A percentile compares a stretch with the other conserved stretches of the same genome.
phyloP scores from a whole-genome alignment of 2,329 filamentous ascomycete genomes.

The Trichoderma guizhouense region DNA sequence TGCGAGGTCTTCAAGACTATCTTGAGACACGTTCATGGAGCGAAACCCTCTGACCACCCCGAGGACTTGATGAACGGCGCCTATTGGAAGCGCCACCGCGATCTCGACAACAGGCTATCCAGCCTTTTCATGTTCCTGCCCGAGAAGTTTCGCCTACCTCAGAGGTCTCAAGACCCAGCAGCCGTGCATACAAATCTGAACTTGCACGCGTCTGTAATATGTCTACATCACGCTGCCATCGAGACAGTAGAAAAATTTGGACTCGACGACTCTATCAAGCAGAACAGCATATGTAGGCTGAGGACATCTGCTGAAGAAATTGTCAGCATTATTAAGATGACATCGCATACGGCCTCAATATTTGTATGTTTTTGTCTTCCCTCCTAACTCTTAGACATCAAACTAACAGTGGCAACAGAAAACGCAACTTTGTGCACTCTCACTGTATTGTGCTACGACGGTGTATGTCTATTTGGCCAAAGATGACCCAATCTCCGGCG shows the following conservation, averaged over 20 bases:
- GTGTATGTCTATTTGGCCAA: constrained; percentile 80
- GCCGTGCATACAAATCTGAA: constrained; percentile 84
- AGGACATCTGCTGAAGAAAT: constrained; percentile 81
- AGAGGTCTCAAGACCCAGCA: constrained; percentile 64
- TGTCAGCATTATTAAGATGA: constrained; percentile 75
- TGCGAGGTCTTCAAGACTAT: constrained; percentile 79
- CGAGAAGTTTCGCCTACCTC: constrained; percentile 67
- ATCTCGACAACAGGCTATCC: constrained; percentile 75
- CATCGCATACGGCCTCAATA: constrained; percentile 65
- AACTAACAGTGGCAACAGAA: constrained; percentile 25
- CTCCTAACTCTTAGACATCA: not conserved
- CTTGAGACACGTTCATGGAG: constrained; percentile 73
- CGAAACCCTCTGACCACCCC: constrained; percentile 65
- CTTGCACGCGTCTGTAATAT: constrained; percentile 83
- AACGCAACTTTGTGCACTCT: constrained; percentile 57
- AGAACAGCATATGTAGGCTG: constrained; percentile 69
- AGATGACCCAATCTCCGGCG: constrained; percentile 58
- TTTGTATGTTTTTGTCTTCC: constrained; percentile 50
- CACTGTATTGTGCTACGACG: constrained; percentile 78
- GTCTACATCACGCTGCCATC: constrained; percentile 82
- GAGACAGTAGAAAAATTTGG: constrained; percentile 75
- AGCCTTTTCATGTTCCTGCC: constrained; percentile 78
- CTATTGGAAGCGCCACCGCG: constrained; percentile 83
- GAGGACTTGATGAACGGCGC: constrained; percentile 69
- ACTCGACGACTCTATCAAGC: constrained; percentile 61